Evolutionary conservation across 768 basidiomycete genomes (phyloP), one percentile per base, ranked within the genome.

Genomic region (Suillus ampliporus): DNA sequence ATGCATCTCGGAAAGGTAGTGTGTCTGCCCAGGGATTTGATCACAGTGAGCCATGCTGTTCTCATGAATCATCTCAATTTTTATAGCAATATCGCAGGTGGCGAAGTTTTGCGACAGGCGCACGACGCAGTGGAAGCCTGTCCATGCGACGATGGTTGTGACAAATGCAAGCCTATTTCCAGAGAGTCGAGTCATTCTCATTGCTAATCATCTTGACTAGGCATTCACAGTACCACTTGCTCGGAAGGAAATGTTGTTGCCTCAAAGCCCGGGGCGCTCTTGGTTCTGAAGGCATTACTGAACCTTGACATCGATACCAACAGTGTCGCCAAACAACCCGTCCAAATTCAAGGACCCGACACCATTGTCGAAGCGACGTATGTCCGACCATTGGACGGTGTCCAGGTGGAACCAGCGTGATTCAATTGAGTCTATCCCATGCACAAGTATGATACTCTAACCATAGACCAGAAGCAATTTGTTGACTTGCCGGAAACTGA

Each of bases 1-100:
- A 95, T 64, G 73, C 81, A 21, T 78, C 85, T 10, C 91, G 89
- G 1, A 86, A 84, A 67, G 89, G 90, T 19, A 90, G 91, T 0
- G 80, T 90, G 7, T 85, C 90, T 35, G 84, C 86, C 3, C 92
- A 89, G 69, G 92, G 90, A 3, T 95, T 95, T 69, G 95, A 95
- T 68, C 87, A 92, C 67, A 84, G 92, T 91, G 68, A 19, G 69
- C 46, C n/a, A 21, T 46, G 41, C 37, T n/a, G 7, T 41, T 57
- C 19, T 17, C 38, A 21, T 59, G 37, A 23, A 57, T 62, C 2
- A 1, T 34, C 1, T 50, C 31, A 44, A 53, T 62, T 56, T 57
- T 51, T 48, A 52, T 31, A 17, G 19, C 26, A 23, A 40, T 41
- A 15, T 41, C 3, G 54, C 82, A 93, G 87, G 73, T 60, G 84